A percentile compares a stretch with the other conserved stretches of the same genome.
phyloP scores from a whole-genome alignment of 352 stramenopile genomes.

The Phytophthora boehmeriae region DNA sequence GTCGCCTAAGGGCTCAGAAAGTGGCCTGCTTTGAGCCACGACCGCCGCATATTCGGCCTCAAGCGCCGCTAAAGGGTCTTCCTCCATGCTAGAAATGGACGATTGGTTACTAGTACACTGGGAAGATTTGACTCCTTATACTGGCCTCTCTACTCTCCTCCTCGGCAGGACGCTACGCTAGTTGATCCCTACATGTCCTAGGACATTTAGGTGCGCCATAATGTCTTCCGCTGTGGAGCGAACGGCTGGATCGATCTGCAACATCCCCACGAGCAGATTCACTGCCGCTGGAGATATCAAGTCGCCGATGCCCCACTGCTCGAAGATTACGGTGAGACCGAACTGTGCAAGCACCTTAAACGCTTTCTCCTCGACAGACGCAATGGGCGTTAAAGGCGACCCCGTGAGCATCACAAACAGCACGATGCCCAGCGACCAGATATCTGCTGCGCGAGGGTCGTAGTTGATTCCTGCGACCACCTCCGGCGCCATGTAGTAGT shows the following conservation, averaged over 20 bases:
- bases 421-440: slow-evolving; percentile 63
- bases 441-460: slow-evolving; percentile 44
- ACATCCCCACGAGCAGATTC: slow-evolving; percentile 31
- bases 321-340: slow-evolving; percentile 44
- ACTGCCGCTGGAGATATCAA: neutral
- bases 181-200: too few relatives aligned
- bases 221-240: slow-evolving; percentile 31
- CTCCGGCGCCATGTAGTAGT: slow-evolving; percentile 68
- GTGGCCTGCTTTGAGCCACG: slow-evolving; percentile 42
- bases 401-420: slow-evolving; percentile 65
- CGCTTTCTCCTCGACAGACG: slow-evolving; percentile 30
- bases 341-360: slow-evolving; percentile 28
- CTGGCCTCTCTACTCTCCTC: too few relatives aligned
- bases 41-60: slow-evolving; percentile 72
- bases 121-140: too few relatives aligned
- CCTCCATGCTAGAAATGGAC: too few relatives aligned
- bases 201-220: neutral
- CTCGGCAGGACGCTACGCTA: too few relatives aligned
- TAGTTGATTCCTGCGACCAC: slow-evolving; percentile 39
- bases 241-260: slow-evolving; percentile 36
- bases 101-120: too few relatives aligned
- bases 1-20: neutral
- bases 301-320: slow-evolving; percentile 40
- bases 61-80: slow-evolving; percentile 55
- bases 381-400: slow-evolving; percentile 36